Evolutionary conservation across 75 land plant species (phyloP).

Genomic region (Chamaecyparis obtusa): DNA sequence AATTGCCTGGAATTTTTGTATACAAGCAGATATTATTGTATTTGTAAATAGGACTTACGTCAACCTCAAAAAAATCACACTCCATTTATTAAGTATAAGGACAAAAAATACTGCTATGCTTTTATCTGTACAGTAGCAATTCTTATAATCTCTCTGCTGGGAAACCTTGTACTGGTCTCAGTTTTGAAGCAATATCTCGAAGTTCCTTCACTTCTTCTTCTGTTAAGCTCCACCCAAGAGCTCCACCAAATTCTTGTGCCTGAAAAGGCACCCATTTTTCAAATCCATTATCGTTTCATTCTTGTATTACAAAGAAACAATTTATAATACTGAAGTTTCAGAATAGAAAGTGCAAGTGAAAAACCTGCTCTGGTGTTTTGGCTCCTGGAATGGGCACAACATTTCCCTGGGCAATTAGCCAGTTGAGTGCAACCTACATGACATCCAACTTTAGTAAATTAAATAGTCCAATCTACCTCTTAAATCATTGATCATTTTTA

Average conservation of each 20-base stretch:
- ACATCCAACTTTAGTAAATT: neutral
- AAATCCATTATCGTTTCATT: neutral
- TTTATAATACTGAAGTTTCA: neutral
- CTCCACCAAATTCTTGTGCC: slow-evolving; percentile 85
- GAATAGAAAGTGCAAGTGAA: neutral
- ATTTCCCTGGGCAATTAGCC: slow-evolving; percentile 84
- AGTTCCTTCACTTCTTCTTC: slow-evolving; percentile 66
- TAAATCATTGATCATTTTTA: too few relatives aligned
- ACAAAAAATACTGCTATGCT: neutral
- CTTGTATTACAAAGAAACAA: neutral
- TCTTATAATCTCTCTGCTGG: slow-evolving; percentile 66
- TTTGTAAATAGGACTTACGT: neutral
- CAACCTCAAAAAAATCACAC: neutral
- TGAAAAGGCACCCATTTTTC: slow-evolving; percentile 14
- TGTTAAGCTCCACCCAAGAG: slow-evolving; percentile 83
- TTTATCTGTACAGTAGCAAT: neutral
- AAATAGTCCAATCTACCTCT: neutral
- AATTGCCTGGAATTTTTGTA: neutral
- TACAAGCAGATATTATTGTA: neutral
- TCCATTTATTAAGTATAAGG: neutral
- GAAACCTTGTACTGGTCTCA: slow-evolving; percentile 66
- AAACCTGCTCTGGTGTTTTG: slow-evolving; percentile 71
- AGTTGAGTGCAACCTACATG: slow-evolving; percentile 81
- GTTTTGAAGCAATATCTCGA: slow-evolving; percentile 57
- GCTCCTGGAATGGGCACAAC: slow-evolving; percentile 96